Evolutionary conservation across 192 early-diverging fungal genomes (phyloP).

Genomic region (Allomyces macrogynus): DNA sequence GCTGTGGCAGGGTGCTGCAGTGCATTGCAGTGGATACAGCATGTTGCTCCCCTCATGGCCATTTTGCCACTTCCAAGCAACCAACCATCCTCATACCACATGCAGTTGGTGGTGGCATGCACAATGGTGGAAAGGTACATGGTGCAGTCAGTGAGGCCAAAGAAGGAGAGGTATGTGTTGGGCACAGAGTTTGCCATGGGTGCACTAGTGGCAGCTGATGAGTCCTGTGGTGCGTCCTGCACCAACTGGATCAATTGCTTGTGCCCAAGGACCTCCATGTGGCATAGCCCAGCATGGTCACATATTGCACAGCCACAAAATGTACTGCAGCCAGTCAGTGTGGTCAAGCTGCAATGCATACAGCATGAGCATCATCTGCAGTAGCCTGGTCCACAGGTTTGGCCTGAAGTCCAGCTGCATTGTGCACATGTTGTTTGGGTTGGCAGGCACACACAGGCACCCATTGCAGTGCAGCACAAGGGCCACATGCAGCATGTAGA

Average conservation of each 20-base stretch:
- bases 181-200: too few species aligned
- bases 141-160: background rate
- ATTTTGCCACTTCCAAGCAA: too few species aligned
- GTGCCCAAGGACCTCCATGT: background rate
- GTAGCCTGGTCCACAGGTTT: background rate
- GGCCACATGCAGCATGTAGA: conserved; percentile 87
- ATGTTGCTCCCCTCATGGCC: too few species aligned
- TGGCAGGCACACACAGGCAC: conserved; percentile 44
- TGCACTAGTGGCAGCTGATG: background rate
- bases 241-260: background rate
- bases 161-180: background rate
- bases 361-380: background rate
- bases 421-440: conserved; percentile 9
- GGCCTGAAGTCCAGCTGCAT: background rate
- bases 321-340: background rate
- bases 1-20: too few species aligned
- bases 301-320: background rate
- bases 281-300: background rate
- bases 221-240: background rate
- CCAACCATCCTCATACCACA: background rate
- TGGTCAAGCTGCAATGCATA: background rate
- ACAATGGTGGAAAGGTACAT: background rate
- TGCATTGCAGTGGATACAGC: too few species aligned
- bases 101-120: background rate
- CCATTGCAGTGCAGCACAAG: conserved; percentile 61